Base-by-base conservation (phyloP, 768 basidiomycete species). In the Pleurotus giganteus region DNA sequence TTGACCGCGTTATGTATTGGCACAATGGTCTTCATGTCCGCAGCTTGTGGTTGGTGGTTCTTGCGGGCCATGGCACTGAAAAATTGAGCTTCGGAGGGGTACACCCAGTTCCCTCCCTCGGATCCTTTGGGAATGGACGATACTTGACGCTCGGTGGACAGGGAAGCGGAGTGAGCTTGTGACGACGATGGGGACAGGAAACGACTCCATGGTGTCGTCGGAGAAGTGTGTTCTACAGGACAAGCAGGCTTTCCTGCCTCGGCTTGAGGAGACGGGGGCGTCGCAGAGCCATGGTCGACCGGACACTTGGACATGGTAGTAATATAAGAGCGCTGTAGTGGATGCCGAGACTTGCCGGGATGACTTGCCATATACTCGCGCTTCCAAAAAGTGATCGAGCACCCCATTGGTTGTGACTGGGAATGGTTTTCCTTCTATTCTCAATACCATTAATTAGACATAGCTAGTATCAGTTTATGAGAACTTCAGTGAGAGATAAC, bases 1-100 rank as follows among this genome's bases (percentile, higher is more conserved):
- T 99, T 99, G 53, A 98, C 97, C 32, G 96, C 96, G 66, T 99
- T 99, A 71, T 99, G 97, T 47, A 99, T 99, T 12, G 95, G 96
- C 19, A 99, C 94, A 64, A 99, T 88, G 26, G 91, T 89, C 64
- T 81, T 84, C 95, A 98, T 98, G 72, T 98, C 96, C n/a, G 78
- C 66, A 19, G 88, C 80, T 27, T 85, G 79, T 3, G 95, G 95
- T 53, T 88, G 84, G 68, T 97, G 91, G 63, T 97, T 86, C 74
- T 98, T 98, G 56, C 96, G 85, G 55, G 86, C 82, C 88, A 99
- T 94, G 17, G 97, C 96, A n/a, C 89, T 79, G 70, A 90, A 98
- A 79, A 99, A 99, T 72, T 98, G 96, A n/a, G 89, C 84, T 67
- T 98, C 93, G 17, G 96, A 98, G 21, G 97, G 97, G 71, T 99